Conservation (phyloP, 257 asterid species). For the Paulownia fortunei region DNA sequence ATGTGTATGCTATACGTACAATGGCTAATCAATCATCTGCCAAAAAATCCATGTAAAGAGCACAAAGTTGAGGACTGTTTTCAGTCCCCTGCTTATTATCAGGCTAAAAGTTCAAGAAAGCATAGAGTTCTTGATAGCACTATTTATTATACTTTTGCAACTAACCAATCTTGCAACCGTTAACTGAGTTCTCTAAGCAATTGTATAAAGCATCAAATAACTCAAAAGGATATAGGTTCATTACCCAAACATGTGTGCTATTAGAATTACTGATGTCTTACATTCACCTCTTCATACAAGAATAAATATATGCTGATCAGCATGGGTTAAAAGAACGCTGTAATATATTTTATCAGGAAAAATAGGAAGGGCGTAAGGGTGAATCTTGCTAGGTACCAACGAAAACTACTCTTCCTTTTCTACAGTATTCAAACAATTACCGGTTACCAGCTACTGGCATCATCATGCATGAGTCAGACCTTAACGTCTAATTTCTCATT, state of each 20-base stretch:
- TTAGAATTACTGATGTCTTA: slow-evolving; percentile 20
- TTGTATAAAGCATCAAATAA: slow-evolving; percentile 6
- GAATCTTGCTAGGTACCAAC: not conserved
- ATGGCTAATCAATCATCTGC: not conserved
- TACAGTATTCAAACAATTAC: slow-evolving; percentile 21
- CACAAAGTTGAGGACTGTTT: too few species aligned
- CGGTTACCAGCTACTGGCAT: slow-evolving; percentile 27
- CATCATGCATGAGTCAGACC: slow-evolving; percentile 44
- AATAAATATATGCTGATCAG: slow-evolving; percentile 26
- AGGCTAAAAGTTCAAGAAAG: too few species aligned
- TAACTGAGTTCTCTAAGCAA: not conserved
- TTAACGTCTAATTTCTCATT: slow-evolving; percentile 69
- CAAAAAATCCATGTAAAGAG: not conserved
- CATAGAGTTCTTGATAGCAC: too few species aligned
- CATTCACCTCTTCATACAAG: slow-evolving; percentile 36
- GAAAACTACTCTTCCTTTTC: slow-evolving; percentile 23
- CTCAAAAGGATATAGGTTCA: not conserved
- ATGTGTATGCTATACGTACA: too few species aligned
- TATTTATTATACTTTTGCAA: too few species aligned
- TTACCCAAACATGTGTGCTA: slow-evolving; percentile 27
- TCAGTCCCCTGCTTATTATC: too few species aligned
- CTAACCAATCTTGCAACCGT: not conserved
- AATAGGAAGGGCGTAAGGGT: slow-evolving; percentile 1
- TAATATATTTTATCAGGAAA: not conserved
- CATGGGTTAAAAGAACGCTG: slow-evolving; percentile 32